Evolutionary conservation across 768 basidiomycete species (phyloP), one percentile per base, ranked within the genome.

Genomic region (Lyophyllum semitale): DNA sequence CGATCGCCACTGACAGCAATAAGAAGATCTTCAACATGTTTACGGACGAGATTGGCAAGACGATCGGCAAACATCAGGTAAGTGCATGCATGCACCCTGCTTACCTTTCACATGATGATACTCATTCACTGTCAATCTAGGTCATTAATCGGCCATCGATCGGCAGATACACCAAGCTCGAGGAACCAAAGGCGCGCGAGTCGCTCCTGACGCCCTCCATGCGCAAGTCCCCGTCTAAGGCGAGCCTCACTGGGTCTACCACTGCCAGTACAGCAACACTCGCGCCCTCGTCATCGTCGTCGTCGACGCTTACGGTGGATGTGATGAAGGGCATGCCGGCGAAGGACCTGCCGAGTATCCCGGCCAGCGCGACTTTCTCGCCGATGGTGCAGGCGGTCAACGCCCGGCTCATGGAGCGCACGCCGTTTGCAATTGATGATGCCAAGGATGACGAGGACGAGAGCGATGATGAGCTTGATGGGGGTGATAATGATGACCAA

Each of bases 381-480:
- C 81, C 87, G 6, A 81, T 89, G 75, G 76, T 92, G 45, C 79
- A 88, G 63, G 88, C 86, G 0, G 91, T 88, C 48, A 89, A 84
- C 59, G 88, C 88, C 29, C 91, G 91, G 27, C 77, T 93, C 43
- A 88, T 95, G 88, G 91, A 96, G 68, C 79, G 96, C 40, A 94
- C 93, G 23, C 88, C 89, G 59, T 99, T 99, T 68, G 93, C 93
- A n/a, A 97, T 98, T 56, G 97, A 99, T 66, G 93, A 95, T 70
- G 92, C 88, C 3, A 88, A 89, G 11, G 91, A 91, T 25, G 87
- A 87, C 0, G 89, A 91, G 71, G 87, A 67, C 73, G 85, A 68
- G 37, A 59, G 55, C 29, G 72, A 81, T 7, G 83, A 79, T 5
- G 84, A 83, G 25, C 75, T 74, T 13, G 80, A 77, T 40, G 83